Base-by-base conservation (phyloP, 768 basidiomycete species). In the Hirschioporus abietinus region DNA sequence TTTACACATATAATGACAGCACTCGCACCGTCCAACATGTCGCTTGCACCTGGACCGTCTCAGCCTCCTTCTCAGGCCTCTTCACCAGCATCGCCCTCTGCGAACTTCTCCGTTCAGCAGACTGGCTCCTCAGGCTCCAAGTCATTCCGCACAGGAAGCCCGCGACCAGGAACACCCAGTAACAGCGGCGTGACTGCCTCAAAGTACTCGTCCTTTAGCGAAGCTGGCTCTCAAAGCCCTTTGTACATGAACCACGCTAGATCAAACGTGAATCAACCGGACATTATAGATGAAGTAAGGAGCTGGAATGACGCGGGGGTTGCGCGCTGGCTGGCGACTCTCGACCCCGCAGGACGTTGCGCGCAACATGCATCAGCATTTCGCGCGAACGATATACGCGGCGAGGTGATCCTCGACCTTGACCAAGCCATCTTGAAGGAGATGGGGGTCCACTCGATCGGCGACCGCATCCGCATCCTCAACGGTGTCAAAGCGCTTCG, bases 371-470 rank as follows among this genome's bases (percentile, higher is more conserved):
- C 88, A 10, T 76, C 81, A 8, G 80, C 83, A 0, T 99, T 99
- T 80, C 85, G 82, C 62, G 82, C 84, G 4, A 92, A 96, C 78
- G 96, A 99, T 74, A 96, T 99, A 71, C 80, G 93, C 63, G 95
- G 96, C 6, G 91, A 93, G 73, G 88, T 99, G 24, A 78, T 99
- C 20, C 82, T 98, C 63, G 97, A 99, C 69, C 80, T 99, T 60
- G 96, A 99, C 73, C 92, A 95, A 76, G 76, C 80, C 7, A 90
- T 88, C 1, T 79, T 99, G 63, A 93, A 89, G 74, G 97, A 99
- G 77, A 92, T 99, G 87, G 91, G 91, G 17, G 85, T 99, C 30
- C 72, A 82, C 35, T 93, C 90, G 76, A 90, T 99, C 58, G 97
- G 97, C 12, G 97, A 99, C 77, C 82, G 96, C 63, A 86, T 98